Conservation (phyloP, 108 stramenopile genomes). For the Pinguiococcus pyrenoidosus region DNA sequence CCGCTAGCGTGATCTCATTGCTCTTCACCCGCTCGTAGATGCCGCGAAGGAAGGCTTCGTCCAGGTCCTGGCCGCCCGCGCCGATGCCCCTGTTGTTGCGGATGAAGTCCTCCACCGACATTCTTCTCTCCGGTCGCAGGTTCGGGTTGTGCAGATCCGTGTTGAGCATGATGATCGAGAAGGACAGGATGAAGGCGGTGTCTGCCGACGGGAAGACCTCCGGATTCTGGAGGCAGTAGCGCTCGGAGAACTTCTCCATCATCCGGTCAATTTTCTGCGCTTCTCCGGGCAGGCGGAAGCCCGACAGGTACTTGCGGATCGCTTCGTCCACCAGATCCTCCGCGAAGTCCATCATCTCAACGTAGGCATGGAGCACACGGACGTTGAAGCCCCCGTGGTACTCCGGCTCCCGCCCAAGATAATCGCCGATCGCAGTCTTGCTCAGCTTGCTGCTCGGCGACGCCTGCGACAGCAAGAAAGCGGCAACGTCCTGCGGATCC, state of each 20-base stretch:
- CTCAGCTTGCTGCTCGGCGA: constrained; percentile 61
- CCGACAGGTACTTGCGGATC: constrained; percentile 68
- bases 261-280: constrained; percentile 97
- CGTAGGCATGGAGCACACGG: constrained; percentile 67
- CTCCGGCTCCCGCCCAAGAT: constrained; percentile 68
- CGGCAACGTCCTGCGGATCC: constrained; percentile 62
- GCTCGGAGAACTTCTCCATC: constrained; percentile 88
- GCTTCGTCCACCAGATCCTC: constrained; percentile 72
- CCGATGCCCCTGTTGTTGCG: constrained; percentile 80
- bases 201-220: constrained; percentile 73
- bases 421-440: constrained; percentile 84
- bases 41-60: constrained; percentile 52
- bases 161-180: constrained; percentile 89
- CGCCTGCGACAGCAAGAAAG: constrained; percentile 54
- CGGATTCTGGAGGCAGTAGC: constrained; percentile 66
- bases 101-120: constrained; percentile 74
- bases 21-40: constrained; percentile 76
- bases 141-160: constrained; percentile 88
- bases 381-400: constrained; percentile 64
- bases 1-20: constrained; percentile 74
- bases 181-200: constrained; percentile 78
- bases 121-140: constrained; percentile 70
- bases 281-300: constrained; percentile 86
- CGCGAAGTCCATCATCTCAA: constrained; percentile 59
- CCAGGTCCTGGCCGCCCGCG: constrained; percentile 75